A percentile compares a stretch with the other conserved stretches of the same genome.
These are phyloP conservation scores for Sclerotinia minor DNA, from an alignment of 2,329 filamentous ascomycete species.

Conservation along the genomic window DNA sequence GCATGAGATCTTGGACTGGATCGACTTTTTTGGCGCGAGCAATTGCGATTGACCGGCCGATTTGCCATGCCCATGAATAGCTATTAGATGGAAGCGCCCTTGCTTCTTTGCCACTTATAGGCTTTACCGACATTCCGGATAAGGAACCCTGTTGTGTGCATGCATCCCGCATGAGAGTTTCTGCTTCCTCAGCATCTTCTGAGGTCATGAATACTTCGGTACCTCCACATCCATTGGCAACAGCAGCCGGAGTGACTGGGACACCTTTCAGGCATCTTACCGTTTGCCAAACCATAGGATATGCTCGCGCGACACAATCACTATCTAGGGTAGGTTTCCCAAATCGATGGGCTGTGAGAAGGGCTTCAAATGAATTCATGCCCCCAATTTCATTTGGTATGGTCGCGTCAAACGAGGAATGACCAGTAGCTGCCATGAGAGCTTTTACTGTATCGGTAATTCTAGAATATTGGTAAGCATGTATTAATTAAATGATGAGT, in stretches of 20 bases:
- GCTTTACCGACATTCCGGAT: slow-evolving; percentile 37
- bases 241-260: slow-evolving; percentile 35
- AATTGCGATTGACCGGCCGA: slow-evolving; percentile 59
- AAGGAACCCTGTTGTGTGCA: slow-evolving; percentile 37
- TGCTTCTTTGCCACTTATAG: slow-evolving; percentile 37
- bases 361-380: slow-evolving; percentile 51
- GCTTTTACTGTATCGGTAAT: slow-evolving; percentile 37
- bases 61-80: slow-evolving; percentile 47
- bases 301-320: slow-evolving; percentile 40
- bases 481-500: background rate
- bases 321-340: slow-evolving; percentile 37
- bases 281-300: slow-evolving; percentile 40
- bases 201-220: slow-evolving; percentile 33
- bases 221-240: slow-evolving; percentile 35
- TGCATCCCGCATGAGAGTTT: slow-evolving; percentile 38
- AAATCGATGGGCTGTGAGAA: slow-evolving; percentile 37
- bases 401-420: slow-evolving; percentile 49
- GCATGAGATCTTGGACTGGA: slow-evolving; percentile 35
- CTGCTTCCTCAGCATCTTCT: slow-evolving; percentile 34
- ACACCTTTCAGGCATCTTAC: slow-evolving; percentile 38
- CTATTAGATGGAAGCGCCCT: slow-evolving; percentile 38
- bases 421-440: slow-evolving; percentile 32
- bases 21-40: slow-evolving; percentile 37
- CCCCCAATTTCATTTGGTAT: slow-evolving; percentile 68
- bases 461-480: slow-evolving; percentile 26